Evolutionary conservation across 805 yeast species (phyloP), one percentile per base, ranked within the genome.

Genomic region (Metschnikowia reukaufii): DNA sequence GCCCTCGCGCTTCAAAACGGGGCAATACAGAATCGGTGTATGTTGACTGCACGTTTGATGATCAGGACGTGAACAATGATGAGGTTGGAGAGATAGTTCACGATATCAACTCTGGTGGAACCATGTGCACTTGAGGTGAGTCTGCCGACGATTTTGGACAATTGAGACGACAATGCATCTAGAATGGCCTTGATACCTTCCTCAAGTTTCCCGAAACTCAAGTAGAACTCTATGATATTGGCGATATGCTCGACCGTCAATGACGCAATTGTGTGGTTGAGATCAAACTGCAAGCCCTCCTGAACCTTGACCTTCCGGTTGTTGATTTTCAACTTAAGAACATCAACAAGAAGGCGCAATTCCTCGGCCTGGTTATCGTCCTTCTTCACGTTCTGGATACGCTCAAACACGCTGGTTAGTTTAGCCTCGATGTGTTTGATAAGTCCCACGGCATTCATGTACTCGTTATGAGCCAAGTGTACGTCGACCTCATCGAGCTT

Each of bases 401-500:
- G 63, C 59, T 15, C 55, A 45, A 72, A 74, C 9, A 67, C 63
- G 18, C 51, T 56, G 6, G 49, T 42, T 17, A 72, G 52, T 44
- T 67, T 64, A 12, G 57, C 53, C 44, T 71, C 75, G 33, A 72
- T 69, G 50, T 68, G 69, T 25, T 60, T 60, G 35, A 73, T 63
- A 21, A 68, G 57, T 6, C 74, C 75, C 16, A 76, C 78, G 4
- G 79, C 72, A 36, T 67, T 70, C 42, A 61, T 65, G 55, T 76
- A 84, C 45, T 76, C 73, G 44, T 79, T 76, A 56, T 85, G 83
- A 9, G 88, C 84, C 20, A 86, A 72, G 45, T 73, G 73, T 12
- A 84, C 79, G 60, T 87, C 94, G 35, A 85, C 73, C 45, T 84
- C 88, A 57, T 86, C 89, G 15, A 86, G 68, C 27, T 72, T 64